phyloP scores from a whole-genome alignment of 2,329 filamentous ascomycete genomes.

The Fusarium tuaranense region DNA sequence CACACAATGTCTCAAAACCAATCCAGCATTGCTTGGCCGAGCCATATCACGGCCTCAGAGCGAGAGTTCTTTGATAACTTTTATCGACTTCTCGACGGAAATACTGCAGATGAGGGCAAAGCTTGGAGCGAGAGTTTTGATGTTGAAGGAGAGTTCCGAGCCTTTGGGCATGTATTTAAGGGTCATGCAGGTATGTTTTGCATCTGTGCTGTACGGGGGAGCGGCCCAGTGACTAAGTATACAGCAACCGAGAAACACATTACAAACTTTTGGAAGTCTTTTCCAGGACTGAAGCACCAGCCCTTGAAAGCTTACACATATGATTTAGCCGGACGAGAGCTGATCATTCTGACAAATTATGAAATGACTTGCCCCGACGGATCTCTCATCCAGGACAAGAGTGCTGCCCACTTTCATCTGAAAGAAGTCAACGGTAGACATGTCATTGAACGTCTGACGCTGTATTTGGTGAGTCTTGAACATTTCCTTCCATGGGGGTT shows the following conservation, averaged over 20 bases:
- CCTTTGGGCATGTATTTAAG: background rate
- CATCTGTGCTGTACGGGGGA: too few species aligned
- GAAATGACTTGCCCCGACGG: background rate
- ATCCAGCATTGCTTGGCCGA: background rate
- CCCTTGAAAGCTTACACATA: background rate
- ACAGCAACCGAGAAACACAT: background rate
- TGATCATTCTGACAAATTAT: background rate
- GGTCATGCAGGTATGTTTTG: background rate
- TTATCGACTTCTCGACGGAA: background rate
- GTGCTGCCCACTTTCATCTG: background rate
- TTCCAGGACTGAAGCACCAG: background rate
- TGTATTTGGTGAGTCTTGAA: background rate
- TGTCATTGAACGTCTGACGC: background rate
- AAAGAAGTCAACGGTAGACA: background rate
- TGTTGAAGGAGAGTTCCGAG: background rate
- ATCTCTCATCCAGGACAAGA: background rate
- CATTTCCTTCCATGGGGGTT: background rate
- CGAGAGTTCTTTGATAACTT: background rate
- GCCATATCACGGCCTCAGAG: background rate
- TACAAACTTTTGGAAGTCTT: background rate
- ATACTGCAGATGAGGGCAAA: background rate
- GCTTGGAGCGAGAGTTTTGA: background rate
- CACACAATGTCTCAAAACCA: background rate
- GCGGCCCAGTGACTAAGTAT: background rate
- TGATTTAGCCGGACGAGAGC: background rate